These are phyloP conservation scores for Pseudotsuga menziesii DNA, from an alignment of 75 land plant species.

Conservation along the genomic window DNA sequence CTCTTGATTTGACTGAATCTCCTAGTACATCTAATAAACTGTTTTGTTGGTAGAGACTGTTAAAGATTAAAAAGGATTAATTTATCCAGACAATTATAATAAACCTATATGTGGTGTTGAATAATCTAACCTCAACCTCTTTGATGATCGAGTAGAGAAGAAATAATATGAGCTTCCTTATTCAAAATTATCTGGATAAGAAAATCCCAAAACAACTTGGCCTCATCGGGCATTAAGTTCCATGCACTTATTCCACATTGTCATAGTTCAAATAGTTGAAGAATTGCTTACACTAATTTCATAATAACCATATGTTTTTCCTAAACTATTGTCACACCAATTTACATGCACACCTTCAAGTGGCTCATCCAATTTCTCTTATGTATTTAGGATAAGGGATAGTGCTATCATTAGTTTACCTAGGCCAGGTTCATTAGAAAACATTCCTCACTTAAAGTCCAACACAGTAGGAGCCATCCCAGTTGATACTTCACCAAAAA, in stretches of 20 bases:
- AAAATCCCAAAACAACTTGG: constrained; percentile 13
- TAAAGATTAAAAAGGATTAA: constrained; percentile 2
- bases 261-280: constrained; percentile 3
- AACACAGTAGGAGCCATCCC: constrained; percentile 55
- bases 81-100: not conserved
- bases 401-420: constrained; percentile 93
- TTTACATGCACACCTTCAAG: constrained; percentile 60
- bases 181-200: not conserved
- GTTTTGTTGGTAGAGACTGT: constrained; percentile 17
- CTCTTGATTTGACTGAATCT: constrained; percentile 42
- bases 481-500: constrained; percentile 69
- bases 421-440: constrained; percentile 97
- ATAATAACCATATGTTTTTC: constrained; percentile 76
- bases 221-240: constrained; percentile 31
- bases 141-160: constrained; percentile 10
- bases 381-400: constrained; percentile 88
- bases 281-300: constrained; percentile 39
- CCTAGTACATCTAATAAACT: constrained; percentile 24
- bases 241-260: constrained; percentile 37
- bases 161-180: constrained; percentile 3
- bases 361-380: constrained; percentile 76
- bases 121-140: constrained; percentile 18
- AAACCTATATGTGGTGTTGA: not conserved
- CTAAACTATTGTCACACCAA: constrained; percentile 63
- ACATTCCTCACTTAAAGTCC: constrained; percentile 90